These are phyloP conservation scores for Blepharisma stoltei DNA, from an alignment of 73 alveolate species.

Conservation along the genomic window DNA sequence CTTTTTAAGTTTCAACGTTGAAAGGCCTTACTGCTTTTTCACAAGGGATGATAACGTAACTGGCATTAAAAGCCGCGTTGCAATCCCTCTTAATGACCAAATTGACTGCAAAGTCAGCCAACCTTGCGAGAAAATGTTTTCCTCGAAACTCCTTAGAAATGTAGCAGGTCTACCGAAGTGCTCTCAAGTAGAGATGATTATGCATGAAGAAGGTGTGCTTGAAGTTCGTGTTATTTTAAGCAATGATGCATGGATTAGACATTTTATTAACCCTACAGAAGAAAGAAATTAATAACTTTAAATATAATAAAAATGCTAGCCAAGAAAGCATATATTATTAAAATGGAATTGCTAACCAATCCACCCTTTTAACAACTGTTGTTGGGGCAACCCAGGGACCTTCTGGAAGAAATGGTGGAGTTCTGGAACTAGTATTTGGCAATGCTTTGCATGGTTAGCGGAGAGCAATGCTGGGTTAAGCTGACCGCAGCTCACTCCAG, in stretches of 20 bases:
- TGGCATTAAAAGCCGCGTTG: neutral
- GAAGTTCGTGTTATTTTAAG: neutral
- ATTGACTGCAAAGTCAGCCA: neutral
- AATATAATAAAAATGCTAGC: too few species aligned
- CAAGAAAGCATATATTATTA: too few species aligned
- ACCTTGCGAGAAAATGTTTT: constrained; percentile 3
- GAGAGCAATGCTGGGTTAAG: too few species aligned
- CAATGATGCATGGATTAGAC: neutral
- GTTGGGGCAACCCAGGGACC: too few species aligned
- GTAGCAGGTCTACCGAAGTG: neutral
- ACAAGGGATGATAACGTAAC: neutral
- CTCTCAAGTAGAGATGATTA: neutral
- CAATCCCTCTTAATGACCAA: neutral
- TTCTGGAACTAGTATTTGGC: too few species aligned
- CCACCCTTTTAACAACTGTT: too few species aligned
- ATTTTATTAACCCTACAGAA: neutral
- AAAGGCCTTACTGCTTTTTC: neutral
- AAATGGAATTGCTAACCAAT: too few species aligned
- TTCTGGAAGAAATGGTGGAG: too few species aligned
- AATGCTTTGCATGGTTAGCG: too few species aligned
- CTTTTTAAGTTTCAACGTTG: neutral
- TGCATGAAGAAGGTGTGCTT: neutral
- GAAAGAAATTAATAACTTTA: too few species aligned
- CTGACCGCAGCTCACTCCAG: too few species aligned
- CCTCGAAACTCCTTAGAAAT: neutral